Conservation (phyloP, 371 early-diverging fungal genomes). For the Rhizopus arrhizus region DNA sequence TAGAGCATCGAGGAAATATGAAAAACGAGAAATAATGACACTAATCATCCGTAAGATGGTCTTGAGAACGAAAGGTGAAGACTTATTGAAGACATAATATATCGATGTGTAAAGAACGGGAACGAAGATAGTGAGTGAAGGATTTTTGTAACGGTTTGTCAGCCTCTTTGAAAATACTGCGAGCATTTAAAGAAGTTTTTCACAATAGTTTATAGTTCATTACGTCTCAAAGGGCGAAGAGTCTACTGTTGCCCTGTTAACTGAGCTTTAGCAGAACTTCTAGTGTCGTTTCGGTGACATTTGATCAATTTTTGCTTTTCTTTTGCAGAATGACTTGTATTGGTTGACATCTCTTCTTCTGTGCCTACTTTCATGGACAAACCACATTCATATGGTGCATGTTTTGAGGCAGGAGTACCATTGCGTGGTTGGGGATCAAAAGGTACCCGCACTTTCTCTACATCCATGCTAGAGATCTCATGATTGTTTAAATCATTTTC, state of each 20-base stretch:
- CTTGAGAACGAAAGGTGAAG: neutral
- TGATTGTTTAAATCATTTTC: too few relatives aligned
- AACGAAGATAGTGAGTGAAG: neutral
- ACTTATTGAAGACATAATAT: conserved; percentile 9
- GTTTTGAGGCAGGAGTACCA: too few relatives aligned
- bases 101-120: conserved; percentile 1
- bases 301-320: too few relatives aligned
- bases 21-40: neutral
- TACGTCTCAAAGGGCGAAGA: neutral
- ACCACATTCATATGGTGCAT: too few relatives aligned
- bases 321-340: too few relatives aligned
- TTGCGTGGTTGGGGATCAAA: too few relatives aligned
- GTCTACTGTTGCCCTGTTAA: neutral
- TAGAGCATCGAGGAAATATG: neutral
- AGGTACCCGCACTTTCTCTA: too few relatives aligned
- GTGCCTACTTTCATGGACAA: too few relatives aligned
- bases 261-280: too few relatives aligned
- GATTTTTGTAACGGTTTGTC: neutral
- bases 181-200: conserved; percentile 17
- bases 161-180: conserved; percentile 19
- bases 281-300: too few relatives aligned
- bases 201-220: conserved; percentile 2
- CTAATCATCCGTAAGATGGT: neutral
- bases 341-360: too few relatives aligned
- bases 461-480: too few relatives aligned